These are phyloP conservation scores for Chiua virens DNA, from an alignment of 768 basidiomycete species.

Conservation along the genomic window DNA sequence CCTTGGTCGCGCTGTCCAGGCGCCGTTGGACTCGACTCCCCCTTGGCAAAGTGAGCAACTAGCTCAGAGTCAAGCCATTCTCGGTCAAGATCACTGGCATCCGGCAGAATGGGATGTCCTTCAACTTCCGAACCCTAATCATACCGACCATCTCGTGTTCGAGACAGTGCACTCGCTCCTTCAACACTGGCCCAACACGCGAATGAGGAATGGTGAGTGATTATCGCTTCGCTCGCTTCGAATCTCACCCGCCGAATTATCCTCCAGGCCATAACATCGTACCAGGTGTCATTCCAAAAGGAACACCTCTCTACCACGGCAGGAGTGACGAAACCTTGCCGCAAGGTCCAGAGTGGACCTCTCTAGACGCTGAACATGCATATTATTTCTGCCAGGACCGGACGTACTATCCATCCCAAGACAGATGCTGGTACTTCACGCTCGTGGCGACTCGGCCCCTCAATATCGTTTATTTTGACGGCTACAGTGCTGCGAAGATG, in stretches of 20 bases:
- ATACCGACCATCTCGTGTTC: conserved; percentile 27
- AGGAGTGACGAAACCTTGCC: conserved; percentile 23
- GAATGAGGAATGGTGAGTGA: conserved; percentile 43
- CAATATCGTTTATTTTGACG: conserved; percentile 53
- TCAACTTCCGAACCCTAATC: conserved; percentile 24
- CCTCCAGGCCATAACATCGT: conserved; percentile 25
- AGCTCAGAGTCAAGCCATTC: background rate
- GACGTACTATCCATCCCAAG: too few relatives aligned
- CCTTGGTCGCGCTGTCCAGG: background rate
- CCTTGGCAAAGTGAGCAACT: background rate
- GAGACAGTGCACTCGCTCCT: conserved; percentile 30
- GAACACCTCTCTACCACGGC: conserved; percentile 39
- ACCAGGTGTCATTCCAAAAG: conserved; percentile 33
- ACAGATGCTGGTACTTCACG: conserved; percentile 21
- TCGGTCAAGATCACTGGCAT: background rate
- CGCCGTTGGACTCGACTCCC: background rate
- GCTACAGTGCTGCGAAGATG: conserved; percentile 48
- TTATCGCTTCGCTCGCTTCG: too few relatives aligned
- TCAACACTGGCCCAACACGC: conserved; percentile 48
- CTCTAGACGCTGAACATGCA: conserved; percentile 37
- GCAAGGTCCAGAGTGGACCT: conserved; percentile 32
- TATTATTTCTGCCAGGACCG: conserved; percentile 37
- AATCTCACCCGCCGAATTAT: too few relatives aligned
- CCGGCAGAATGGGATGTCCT: conserved; percentile 18
- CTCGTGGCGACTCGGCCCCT: conserved; percentile 31